phyloP scores from a whole-genome alignment of 768 basidiomycete species.

The Clathrus columnatus region DNA sequence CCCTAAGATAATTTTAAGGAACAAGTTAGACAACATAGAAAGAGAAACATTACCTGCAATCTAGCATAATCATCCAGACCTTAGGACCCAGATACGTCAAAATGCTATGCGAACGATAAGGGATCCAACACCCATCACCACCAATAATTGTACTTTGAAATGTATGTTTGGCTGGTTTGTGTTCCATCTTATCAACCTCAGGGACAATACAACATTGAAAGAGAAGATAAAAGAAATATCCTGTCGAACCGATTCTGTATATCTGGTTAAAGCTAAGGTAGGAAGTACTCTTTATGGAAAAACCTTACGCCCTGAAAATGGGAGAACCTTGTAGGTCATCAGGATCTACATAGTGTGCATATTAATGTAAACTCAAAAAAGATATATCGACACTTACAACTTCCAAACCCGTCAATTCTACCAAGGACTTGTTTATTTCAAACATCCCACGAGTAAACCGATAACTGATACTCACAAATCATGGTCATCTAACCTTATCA shows the following conservation, averaged over 20 bases:
- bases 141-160: constrained; percentile 72
- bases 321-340: constrained; percentile 68
- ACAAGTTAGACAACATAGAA: not conserved
- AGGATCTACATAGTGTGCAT: constrained; percentile 45
- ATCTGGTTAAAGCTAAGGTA: constrained; percentile 12
- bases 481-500: constrained; percentile 33
- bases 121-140: constrained; percentile 65
- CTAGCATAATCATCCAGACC: constrained; percentile 63
- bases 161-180: constrained; percentile 50
- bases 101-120: constrained; percentile 75
- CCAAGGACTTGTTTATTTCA: not conserved
- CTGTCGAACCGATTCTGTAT: constrained; percentile 67
- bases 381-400: constrained; percentile 42
- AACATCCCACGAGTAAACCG: not conserved
- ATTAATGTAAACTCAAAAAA: constrained; percentile 2
- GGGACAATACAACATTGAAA: constrained; percentile 74
- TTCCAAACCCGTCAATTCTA: constrained; percentile 77
- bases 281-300: not conserved
- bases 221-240: constrained; percentile 87
- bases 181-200: constrained; percentile 65
- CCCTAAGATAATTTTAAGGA: constrained; percentile 38
- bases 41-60: constrained; percentile 58
- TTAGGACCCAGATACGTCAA: constrained; percentile 74
- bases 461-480: constrained; percentile 12
- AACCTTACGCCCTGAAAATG: constrained; percentile 56